A percentile compares a stretch with the other conserved stretches of the same genome.
These are phyloP conservation scores for Scheffersomyces illinoinensis DNA, from an alignment of 1,139 yeast species.

Conservation along the genomic window DNA sequence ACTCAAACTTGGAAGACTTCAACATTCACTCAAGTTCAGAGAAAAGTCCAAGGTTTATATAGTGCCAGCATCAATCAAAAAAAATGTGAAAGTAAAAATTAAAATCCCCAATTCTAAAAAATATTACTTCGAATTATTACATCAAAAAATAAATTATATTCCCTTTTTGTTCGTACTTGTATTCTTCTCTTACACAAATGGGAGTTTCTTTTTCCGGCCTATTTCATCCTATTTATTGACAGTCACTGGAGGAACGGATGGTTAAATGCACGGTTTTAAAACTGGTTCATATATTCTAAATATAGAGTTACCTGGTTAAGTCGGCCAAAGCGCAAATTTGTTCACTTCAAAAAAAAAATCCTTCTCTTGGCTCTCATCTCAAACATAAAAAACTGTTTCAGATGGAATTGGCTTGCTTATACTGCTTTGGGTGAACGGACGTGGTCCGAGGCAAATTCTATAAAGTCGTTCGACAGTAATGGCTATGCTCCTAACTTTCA, in stretches of 20 bases:
- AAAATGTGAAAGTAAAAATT: too few species aligned
- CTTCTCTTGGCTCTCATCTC: not conserved
- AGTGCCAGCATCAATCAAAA: not conserved
- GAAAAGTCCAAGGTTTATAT: not conserved
- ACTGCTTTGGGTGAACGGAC: not conserved
- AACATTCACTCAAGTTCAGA: too few species aligned
- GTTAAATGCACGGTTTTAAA: not conserved
- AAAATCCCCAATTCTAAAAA: not conserved
- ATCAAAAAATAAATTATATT: too few species aligned
- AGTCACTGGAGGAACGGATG: not conserved
- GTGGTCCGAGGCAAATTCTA: not conserved
- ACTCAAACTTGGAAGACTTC: not conserved
- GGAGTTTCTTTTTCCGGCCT: not conserved
- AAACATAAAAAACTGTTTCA: not conserved
- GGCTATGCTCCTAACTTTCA: not conserved
- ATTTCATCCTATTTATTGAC: not conserved
- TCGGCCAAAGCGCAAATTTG: not conserved
- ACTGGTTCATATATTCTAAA: not conserved
- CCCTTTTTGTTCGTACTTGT: not conserved
- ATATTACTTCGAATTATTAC: not conserved
- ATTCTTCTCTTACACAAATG: not conserved
- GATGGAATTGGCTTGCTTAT: not conserved
- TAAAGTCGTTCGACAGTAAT: not conserved
- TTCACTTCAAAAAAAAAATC: not conserved
- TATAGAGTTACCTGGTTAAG: not conserved